Base-by-base conservation (phyloP, 352 stramenopile genomes). In the Globisporangium spinosum region DNA sequence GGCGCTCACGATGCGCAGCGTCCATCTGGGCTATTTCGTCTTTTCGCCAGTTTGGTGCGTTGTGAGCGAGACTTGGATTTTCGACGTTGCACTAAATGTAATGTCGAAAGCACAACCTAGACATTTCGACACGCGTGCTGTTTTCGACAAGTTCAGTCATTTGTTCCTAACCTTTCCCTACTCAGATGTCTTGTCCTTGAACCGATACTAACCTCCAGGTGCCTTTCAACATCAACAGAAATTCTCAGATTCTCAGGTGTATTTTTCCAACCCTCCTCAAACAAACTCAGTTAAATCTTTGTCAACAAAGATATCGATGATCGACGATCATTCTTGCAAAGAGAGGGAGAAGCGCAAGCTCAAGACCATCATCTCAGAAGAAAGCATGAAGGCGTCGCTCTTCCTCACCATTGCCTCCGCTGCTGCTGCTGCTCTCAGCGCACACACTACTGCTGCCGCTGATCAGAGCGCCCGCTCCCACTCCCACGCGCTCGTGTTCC, bases 1-100 rank as follows among this genome's bases (percentile, higher is more conserved):
- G 78, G 51, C 87, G 87, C 59, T 77, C 75, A 15, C 67, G 68
- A 47, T 91, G 65, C 45, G 58, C 79, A 17, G 72, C 67, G 61
- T 90, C 76, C 78, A 90, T 88, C 17, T 67, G 25, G 13, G 29
- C 29, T 32, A 9, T 22, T 40, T 47, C 15, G 15, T 7, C 43
- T 22, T 51, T 22, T 51, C 43, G 55, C 27, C 55, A 56, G 22
- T 25, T 58, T 32, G 29, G 23, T 13, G 25, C 10, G 51, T 29
- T 56, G 15, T 22, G 17, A 6, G 6, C 3, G 40, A 49, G 40
- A 49, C 2, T 49, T 9, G 15, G 15, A 49, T 49, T 55, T 27
- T 55, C 13, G 20, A 55, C 47, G 43, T 51, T 35, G 8, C 32
- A 38, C 8, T 38, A 32, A 32, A 32, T 38, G 7, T 2, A 12